Base-by-base conservation (phyloP, 2,329 filamentous ascomycete genomes). In the Arthrobotrys conoides region DNA sequence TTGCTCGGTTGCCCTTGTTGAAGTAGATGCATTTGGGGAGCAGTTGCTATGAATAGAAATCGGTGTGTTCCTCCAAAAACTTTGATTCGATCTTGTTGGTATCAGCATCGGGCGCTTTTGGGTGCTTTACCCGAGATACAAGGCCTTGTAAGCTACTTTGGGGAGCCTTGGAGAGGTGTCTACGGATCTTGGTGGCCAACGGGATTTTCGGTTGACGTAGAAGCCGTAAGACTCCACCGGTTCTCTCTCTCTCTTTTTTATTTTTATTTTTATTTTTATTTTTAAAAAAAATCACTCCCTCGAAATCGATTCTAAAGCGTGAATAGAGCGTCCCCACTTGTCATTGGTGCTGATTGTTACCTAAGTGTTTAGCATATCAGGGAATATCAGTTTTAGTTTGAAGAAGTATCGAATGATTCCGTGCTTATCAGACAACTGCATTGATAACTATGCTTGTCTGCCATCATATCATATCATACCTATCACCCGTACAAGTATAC, bases 131-230 rank as follows among this genome's bases (percentile, higher is more conserved):
- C 70, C 70, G 70, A 73, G 70, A 44, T 49, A 66, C 59, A 27
- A 53, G 57, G 53, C 46, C 48, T 30, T 12, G 18, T n/a, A 57
- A n/a, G 14, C 2, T 5, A 18, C 44, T 2, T 64, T 12, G 18
- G 24, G 57, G 33, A 24, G 16, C 44, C 6, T 64, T 12, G 18
- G 24, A 65, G 33, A 24, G 16, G 38, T 27, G 49, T 72, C 38
- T 20, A 66, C 48, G 20, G 18, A 44, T n/a, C 22, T 18, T 20
- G 33, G 70, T 73, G 53, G 64, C 53, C 51, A 69, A 75, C 71
- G 63, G 63, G 63, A 68, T 75, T 75, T 51, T 68, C 64, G 53
- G 71, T 75, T 68, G 71, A 75, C 71, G 53, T 75, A 63, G 53
- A 68, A 68, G 63, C 71, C 41, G 71, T n/a, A 16, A 48, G 63